A percentile compares a stretch with the other conserved stretches of the same genome.
Evolutionary conservation across 768 basidiomycete species (phyloP).

Genomic region (Hygrocybe coccinea): DNA sequence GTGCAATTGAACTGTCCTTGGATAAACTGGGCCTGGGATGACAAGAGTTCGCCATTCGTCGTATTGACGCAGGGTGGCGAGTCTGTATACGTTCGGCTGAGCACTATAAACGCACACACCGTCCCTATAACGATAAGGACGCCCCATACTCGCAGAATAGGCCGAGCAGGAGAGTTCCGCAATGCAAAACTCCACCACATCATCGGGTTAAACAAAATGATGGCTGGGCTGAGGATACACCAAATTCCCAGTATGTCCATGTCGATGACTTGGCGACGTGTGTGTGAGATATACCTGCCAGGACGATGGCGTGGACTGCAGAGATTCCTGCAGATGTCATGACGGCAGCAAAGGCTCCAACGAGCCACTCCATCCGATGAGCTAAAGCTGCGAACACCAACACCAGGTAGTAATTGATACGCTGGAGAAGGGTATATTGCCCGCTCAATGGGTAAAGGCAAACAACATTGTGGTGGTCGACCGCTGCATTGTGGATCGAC

Average conservation of each 20-base stretch:
- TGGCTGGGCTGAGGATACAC: not conserved
- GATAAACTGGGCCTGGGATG: not conserved
- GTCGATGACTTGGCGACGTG: not conserved
- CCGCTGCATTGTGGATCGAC: too few species aligned
- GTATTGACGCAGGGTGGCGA: not conserved
- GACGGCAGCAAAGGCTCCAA: not conserved
- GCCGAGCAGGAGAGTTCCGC: not conserved
- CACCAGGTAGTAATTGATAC: not conserved
- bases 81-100: not conserved
- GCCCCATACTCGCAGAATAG: not conserved
- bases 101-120: not conserved
- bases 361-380: not conserved
- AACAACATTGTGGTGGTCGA: too few species aligned
- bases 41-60: not conserved
- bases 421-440: slow-evolving; percentile 4
- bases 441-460: slow-evolving; percentile 1
- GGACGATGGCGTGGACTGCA: slow-evolving; percentile 1
- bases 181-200: not conserved
- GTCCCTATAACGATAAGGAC: not conserved
- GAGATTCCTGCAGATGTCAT: not conserved
- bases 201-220: not conserved
- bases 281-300: not conserved
- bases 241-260: not conserved
- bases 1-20: not conserved
- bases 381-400: not conserved